Conservation (phyloP, 2,329 filamentous ascomycete species). For the Xylogone sp. region DNA sequence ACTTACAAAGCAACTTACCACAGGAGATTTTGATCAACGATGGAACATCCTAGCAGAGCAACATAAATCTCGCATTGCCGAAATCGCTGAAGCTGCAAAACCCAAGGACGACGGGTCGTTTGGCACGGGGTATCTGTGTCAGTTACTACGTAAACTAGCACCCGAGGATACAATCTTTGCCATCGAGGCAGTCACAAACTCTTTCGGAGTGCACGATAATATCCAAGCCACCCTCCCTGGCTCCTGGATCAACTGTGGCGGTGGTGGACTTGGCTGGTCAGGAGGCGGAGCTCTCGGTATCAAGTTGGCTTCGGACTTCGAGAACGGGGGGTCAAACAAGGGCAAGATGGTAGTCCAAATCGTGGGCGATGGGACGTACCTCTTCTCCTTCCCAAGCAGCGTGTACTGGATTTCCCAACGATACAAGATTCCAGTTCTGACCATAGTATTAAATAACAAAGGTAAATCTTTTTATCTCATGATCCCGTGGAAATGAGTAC, state of each 20-base stretch:
- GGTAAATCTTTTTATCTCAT: constrained; percentile 27
- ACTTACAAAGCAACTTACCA: constrained; percentile 37
- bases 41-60: constrained; percentile 52
- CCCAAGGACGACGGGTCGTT: constrained; percentile 57
- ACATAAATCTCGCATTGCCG: constrained; percentile 55
- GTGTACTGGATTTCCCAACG: constrained; percentile 67
- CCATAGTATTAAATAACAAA: constrained; percentile 66
- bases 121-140: constrained; percentile 46
- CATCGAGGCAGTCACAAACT: constrained; percentile 75
- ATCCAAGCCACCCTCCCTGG: constrained; percentile 65
- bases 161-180: constrained; percentile 69
- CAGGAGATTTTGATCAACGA: constrained; percentile 35
- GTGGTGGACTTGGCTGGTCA: constrained; percentile 77
- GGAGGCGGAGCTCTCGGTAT: constrained; percentile 73
- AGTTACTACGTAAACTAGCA: constrained; percentile 46
- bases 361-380: constrained; percentile 64
- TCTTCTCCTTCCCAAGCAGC: constrained; percentile 61
- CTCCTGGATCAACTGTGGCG: constrained; percentile 77
- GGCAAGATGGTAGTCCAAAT: constrained; percentile 60
- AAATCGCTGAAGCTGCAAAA: constrained; percentile 52
- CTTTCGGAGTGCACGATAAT: constrained; percentile 64
- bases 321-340: constrained; percentile 41
- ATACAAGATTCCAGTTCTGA: constrained; percentile 63
- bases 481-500: neutral
- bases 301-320: constrained; percentile 59